phyloP scores from a whole-genome alignment of 306 rosid species.

The Castanopsis chinensis region DNA sequence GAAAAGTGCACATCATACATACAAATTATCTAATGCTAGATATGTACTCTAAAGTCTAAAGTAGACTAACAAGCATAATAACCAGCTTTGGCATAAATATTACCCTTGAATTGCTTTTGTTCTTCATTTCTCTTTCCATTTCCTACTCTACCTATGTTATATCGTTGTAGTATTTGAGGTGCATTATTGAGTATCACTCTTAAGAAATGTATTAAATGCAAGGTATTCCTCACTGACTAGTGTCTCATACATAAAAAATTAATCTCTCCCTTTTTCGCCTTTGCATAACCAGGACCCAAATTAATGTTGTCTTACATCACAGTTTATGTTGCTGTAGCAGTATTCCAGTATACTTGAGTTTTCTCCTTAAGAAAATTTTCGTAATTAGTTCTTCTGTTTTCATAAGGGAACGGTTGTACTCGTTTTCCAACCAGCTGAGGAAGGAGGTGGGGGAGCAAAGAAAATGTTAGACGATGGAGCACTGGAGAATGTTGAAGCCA shows the following conservation, averaged over 20 bases:
- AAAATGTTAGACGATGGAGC: constrained; percentile 59
- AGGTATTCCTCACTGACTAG: background rate
- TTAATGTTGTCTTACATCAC: background rate
- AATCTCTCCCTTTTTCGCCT: background rate
- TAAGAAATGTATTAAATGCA: background rate
- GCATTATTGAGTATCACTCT: background rate
- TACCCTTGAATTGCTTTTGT: background rate
- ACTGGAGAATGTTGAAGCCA: constrained; percentile 59
- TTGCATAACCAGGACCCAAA: background rate
- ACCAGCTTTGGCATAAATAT: background rate
- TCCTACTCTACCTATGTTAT: background rate
- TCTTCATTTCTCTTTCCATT: background rate
- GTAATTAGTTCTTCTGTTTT: background rate
- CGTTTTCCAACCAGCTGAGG: constrained; percentile 97
- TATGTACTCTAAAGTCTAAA: background rate
- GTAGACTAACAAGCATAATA: background rate
- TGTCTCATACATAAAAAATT: background rate
- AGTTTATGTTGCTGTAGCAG: background rate
- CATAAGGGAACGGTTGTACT: constrained; percentile 81
- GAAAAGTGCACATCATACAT: background rate
- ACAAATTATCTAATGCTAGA: background rate
- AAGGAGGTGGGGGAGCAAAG: constrained; percentile 88
- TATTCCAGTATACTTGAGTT: background rate
- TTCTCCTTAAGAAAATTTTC: background rate
- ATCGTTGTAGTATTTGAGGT: background rate